Conservation (phyloP, 345 rosid species). For the Aquilaria sinensis region DNA sequence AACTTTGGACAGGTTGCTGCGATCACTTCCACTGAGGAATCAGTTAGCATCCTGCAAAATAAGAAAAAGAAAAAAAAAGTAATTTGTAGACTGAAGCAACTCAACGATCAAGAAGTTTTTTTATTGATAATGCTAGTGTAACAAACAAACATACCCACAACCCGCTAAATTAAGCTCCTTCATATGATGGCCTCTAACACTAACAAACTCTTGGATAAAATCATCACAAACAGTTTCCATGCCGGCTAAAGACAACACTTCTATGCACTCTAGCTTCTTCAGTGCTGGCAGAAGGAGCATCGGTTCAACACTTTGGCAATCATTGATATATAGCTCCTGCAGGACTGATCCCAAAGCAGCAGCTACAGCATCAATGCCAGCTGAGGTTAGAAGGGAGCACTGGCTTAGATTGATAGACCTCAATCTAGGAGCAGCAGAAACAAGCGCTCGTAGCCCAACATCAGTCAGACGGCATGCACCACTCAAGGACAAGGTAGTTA, state of each 20-base stretch:
- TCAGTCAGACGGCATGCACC: conserved; percentile 89
- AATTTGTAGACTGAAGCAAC: conserved; percentile 7
- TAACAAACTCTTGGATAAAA: conserved; percentile 38
- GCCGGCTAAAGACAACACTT: conserved; percentile 69
- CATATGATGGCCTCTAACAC: conserved; percentile 44
- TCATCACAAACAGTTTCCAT: conserved; percentile 54
- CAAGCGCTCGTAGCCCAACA: conserved; percentile 52
- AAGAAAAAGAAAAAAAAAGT: neutral
- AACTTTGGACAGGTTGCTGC: conserved; percentile 61
- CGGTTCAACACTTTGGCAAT: conserved; percentile 66
- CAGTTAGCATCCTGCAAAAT: conserved; percentile 70
- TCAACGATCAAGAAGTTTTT: conserved; percentile 7
- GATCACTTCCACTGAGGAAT: conserved; percentile 61
- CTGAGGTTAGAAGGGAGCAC: conserved; percentile 69
- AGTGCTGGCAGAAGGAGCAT: conserved; percentile 55
- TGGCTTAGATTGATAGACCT: conserved; percentile 69
- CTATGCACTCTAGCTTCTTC: conserved; percentile 52
- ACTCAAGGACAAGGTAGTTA: conserved; percentile 54
- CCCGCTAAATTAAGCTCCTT: conserved; percentile 65
- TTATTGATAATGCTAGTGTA: neutral
- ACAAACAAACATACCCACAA: conserved; percentile 51
- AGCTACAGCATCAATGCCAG: conserved; percentile 52
- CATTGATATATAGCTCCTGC: conserved; percentile 66
- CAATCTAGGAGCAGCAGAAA: conserved; percentile 58
- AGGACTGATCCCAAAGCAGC: conserved; percentile 51